Evolutionary conservation across 768 basidiomycete genomes (phyloP), one percentile per base, ranked within the genome.

Genomic region (Boletus insuetus): DNA sequence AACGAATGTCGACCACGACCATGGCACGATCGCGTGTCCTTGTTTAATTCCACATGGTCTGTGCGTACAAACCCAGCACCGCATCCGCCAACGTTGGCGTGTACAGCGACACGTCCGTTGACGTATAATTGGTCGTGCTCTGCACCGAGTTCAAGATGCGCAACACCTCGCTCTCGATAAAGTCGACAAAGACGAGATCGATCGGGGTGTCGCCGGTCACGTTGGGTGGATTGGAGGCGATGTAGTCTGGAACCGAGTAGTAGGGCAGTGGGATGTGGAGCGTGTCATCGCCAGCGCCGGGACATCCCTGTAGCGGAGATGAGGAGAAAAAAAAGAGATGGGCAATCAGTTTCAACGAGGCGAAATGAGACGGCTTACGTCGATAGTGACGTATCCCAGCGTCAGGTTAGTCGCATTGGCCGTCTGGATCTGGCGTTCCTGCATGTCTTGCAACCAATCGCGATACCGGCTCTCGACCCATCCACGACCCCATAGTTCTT

Each of bases 121-220:
- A 62, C 3, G 80, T 79, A 62, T 80, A 91, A 4, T 64, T 75
- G 68, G 73, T 81, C 26, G 58, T 64, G 8, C 41, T 77, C 71
- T 87, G 83, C 22, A 85, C 64, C 2, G 46, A 35, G 61, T 92
- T 92, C 49, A 91, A 64, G 26, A 82, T 78, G 6, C 58, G 39
- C 54, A 89, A 57, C 26, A 88, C 63, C 57, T 81, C 73, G 6
- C 62, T 51, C 63, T 78, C 73, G 64, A 91, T 83, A 69, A 90
- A 92, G 67, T 85, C 76, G 45, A 86, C 76, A 67, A 91, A 93
- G 34, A 92, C 84, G 20, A 93, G 78, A 61, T 93, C 91, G 57
- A 93, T 76, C 0, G 73, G 73, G 0, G 82, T 76, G 50, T 77
- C 74, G 50, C 74, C 74, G 0, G 80, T 56, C 14, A 83, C 77